Base-by-base conservation (phyloP, 1,284 basidiomycete genomes). In the Fomitopsis schrenkii region DNA sequence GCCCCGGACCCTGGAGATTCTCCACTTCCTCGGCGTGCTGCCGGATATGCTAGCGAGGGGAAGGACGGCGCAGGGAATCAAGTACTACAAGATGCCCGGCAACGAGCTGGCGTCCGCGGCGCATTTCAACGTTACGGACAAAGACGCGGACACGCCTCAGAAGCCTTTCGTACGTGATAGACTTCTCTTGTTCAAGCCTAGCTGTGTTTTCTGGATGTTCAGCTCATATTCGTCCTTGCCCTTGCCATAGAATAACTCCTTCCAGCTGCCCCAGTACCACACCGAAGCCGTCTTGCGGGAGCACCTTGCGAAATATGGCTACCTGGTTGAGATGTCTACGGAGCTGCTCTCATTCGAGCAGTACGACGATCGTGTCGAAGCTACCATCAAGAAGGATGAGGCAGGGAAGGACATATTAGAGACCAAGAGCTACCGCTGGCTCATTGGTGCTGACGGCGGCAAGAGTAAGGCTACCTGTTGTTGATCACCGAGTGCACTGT, bases 371-470 rank as follows among this genome's bases (percentile, higher is more conserved):
- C 52, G 42, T 19, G 71, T 75, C 22, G 48, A 58, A 4, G 62
- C 56, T 14, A 55, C 60, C 7, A 14, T 67, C 45, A 40, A 60
- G 3, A 65, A 61, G 41, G 42, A 41, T 2, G 42, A 54, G 1
- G 59, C 38, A 26, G 59, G 50, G 19, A 30, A 48, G 38, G 64
- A 63, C 36, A 45, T 5, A 2, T 1, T 15, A 8, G 61, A 65
- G 35, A 63, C 52, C 63, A 55, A 68, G 22, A 30, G 55, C 7
- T 60, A 58, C 19, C 59, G 59, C 12, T 75, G 64, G 48, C 45
- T 78, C 4, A 62, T 77, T 12, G 76, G 76, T 3, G 67, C 74
- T 7, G 75, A 77, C 64, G 76, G 76, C 10, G 76, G 70, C 14
- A 69, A 64, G 67, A 71, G 75, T 76, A 44, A 17, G 8, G 26